These are phyloP conservation scores for Citrus australasica DNA, from an alignment of 345 rosid species.

Conservation along the genomic window DNA sequence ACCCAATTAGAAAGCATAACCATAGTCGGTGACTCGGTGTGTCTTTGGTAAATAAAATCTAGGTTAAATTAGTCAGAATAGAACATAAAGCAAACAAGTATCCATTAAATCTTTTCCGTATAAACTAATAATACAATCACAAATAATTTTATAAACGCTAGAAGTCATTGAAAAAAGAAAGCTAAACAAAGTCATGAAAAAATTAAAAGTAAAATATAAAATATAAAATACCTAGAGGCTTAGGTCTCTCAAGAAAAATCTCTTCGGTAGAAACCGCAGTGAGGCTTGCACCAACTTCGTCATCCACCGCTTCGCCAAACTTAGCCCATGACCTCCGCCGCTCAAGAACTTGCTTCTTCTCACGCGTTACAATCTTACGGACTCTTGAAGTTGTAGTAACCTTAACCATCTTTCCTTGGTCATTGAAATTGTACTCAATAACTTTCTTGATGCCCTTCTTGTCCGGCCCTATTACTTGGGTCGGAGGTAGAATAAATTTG, in stretches of 20 bases:
- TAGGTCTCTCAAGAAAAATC: slow-evolving; percentile 59
- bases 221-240: slow-evolving; percentile 41
- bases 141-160: no score
- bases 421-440: slow-evolving; percentile 72
- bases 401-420: slow-evolving; percentile 59
- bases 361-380: slow-evolving; percentile 55
- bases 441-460: slow-evolving; percentile 69
- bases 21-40: no score
- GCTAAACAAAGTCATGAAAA: neutral
- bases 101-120: no score
- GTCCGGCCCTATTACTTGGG: slow-evolving; percentile 73
- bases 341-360: slow-evolving; percentile 57
- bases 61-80: no score
- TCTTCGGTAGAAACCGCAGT: slow-evolving; percentile 81
- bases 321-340: slow-evolving; percentile 59
- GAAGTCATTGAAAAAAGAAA: no score
- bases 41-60: no score
- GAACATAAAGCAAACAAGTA: no score
- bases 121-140: no score
- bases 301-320: slow-evolving; percentile 74
- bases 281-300: slow-evolving; percentile 58
- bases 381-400: slow-evolving; percentile 62
- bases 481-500: slow-evolving; percentile 70
- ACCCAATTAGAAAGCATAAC: no score
- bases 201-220: neutral